Conservation (phyloP, 2,329 filamentous ascomycete genomes). For the Cryphonectria japonica region DNA sequence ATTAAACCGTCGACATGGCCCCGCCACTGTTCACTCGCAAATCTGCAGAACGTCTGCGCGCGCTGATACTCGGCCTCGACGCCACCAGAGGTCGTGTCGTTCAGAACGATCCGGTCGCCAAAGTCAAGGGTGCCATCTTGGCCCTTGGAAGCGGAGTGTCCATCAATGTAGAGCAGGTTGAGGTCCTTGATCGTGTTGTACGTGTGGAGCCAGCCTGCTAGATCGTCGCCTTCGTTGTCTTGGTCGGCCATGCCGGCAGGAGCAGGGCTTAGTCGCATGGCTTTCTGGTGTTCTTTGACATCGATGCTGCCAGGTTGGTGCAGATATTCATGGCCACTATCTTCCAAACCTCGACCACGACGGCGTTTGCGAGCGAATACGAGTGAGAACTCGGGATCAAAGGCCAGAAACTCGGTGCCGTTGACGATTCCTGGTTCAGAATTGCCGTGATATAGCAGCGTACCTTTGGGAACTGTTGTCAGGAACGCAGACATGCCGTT, state of each 20-base stretch:
- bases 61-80: not conserved
- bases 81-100: slow-evolving; percentile 9
- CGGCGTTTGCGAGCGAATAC: not conserved
- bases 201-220: not conserved
- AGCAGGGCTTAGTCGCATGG: not conserved
- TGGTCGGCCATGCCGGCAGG: not conserved
- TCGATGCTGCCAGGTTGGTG: not conserved
- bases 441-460: slow-evolving; percentile 3
- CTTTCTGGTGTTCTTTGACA: not conserved
- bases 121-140: not conserved
- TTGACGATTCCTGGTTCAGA: not conserved
- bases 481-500: not conserved
- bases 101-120: not conserved
- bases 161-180: not conserved
- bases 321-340: not conserved
- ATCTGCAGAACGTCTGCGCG: not conserved
- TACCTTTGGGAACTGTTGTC: not conserved
- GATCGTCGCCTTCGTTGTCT: not conserved
- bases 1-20: not conserved
- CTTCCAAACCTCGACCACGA: not conserved
- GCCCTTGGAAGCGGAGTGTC: not conserved
- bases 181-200: slow-evolving; percentile 4
- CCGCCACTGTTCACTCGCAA: not conserved
- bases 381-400: slow-evolving; percentile 7
- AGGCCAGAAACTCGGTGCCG: not conserved